Evolutionary conservation across 73 alveolate species (phyloP).

Genomic region (Durusdinium trenchii): DNA sequence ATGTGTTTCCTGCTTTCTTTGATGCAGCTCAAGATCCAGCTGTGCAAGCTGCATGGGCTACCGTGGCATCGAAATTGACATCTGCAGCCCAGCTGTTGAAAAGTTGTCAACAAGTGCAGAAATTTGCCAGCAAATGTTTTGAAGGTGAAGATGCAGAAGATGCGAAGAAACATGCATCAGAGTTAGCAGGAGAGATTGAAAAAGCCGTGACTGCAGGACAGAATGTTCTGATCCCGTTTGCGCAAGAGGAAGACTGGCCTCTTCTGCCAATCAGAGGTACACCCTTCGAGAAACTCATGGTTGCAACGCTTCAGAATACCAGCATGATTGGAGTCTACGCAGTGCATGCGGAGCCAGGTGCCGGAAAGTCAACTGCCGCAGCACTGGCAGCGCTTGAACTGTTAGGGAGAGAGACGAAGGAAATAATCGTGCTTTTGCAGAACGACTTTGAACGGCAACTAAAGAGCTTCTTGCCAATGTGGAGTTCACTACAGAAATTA

Average conservation of each 20-base stretch:
- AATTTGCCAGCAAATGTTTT: slow-evolving; percentile 42
- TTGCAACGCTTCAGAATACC: slow-evolving; percentile 45
- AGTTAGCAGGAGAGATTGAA: slow-evolving; percentile 18
- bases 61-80: slow-evolving; percentile 22
- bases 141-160: background rate
- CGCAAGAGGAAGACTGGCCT: slow-evolving; percentile 49
- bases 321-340: slow-evolving; percentile 34
- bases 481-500: too few species aligned
- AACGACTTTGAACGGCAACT: slow-evolving; percentile 51
- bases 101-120: slow-evolving; percentile 22
- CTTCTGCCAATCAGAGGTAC: slow-evolving; percentile 57
- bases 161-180: slow-evolving; percentile 37
- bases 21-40: slow-evolving; percentile 58
- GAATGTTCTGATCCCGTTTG: slow-evolving; percentile 39
- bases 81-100: slow-evolving; percentile 16
- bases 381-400: slow-evolving; percentile 66
- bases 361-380: slow-evolving; percentile 69
- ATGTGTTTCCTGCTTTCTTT: background rate
- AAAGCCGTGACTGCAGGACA: background rate
- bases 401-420: slow-evolving; percentile 36
- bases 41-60: slow-evolving; percentile 28
- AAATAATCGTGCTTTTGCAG: slow-evolving; percentile 44
- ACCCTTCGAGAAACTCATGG: slow-evolving; percentile 32
- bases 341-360: slow-evolving; percentile 72
- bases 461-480: background rate